Conservation (phyloP, 108 stramenopile genomes). For the Craspedostauros australis region DNA sequence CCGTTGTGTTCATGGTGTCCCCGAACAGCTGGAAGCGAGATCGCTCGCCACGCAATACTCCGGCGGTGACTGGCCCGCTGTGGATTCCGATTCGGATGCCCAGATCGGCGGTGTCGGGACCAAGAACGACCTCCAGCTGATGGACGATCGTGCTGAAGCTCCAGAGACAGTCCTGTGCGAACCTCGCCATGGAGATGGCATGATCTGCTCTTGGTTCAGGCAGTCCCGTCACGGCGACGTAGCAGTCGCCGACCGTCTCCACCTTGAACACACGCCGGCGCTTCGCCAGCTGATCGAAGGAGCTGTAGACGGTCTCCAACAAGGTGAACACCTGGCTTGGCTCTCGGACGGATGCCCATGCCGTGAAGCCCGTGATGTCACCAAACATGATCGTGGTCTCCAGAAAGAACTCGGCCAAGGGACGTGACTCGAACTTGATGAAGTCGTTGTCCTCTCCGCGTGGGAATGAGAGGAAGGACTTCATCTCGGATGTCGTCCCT, state of each 20-base stretch:
- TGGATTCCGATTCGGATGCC: constrained; percentile 17
- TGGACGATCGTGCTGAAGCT: neutral
- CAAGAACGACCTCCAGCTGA: constrained; percentile 4
- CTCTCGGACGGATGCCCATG: constrained; percentile 3
- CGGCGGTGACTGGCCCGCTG: constrained; percentile 44
- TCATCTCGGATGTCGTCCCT: too few species aligned
- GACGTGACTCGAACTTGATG: too few species aligned
- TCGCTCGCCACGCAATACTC: constrained; percentile 53
- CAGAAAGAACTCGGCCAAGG: constrained; percentile 28
- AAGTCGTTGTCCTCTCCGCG: too few species aligned
- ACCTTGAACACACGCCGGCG: too few species aligned
- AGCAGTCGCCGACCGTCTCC: constrained; percentile 60
- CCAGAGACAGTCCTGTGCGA: constrained; percentile 1
- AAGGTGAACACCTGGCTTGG: constrained; percentile 6
- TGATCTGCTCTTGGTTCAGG: constrained; percentile 20
- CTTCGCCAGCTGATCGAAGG: too few species aligned
- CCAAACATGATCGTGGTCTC: constrained; percentile 26
- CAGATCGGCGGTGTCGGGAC: constrained; percentile 16
- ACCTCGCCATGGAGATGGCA: constrained; percentile 13
- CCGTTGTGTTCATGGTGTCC: constrained; percentile 34
- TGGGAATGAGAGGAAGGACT: too few species aligned
- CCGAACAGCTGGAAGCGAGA: constrained; percentile 53
- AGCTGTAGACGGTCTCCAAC: constrained; percentile 9
- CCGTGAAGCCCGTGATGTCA: constrained; percentile 12
- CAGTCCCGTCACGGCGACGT: constrained; percentile 26